phyloP scores from a whole-genome alignment of 768 basidiomycete species.

The Leccinum longicurvipes region DNA sequence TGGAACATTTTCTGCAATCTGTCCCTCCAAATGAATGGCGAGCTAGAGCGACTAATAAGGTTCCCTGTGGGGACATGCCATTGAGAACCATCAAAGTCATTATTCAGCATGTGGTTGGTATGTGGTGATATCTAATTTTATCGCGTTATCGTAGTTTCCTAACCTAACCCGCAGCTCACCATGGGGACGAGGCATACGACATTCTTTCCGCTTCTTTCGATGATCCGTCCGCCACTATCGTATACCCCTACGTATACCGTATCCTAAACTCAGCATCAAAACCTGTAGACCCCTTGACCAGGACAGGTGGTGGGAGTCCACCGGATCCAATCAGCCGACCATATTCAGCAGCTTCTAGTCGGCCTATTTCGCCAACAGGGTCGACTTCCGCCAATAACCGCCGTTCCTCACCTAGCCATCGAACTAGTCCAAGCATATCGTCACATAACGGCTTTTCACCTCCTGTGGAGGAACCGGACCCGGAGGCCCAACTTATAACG shows the following conservation, averaged over 20 bases:
- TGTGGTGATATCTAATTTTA: constrained; percentile 34
- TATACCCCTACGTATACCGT: constrained; percentile 92
- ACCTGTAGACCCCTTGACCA: constrained; percentile 33
- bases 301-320: constrained; percentile 22
- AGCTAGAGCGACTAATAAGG: constrained; percentile 81
- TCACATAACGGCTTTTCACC: constrained; percentile 54
- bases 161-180: constrained; percentile 52
- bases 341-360: constrained; percentile 59
- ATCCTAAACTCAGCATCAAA: constrained; percentile 72
- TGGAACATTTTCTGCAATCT: constrained; percentile 91
- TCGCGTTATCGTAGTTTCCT: constrained; percentile 15
- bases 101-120: constrained; percentile 94
- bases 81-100: constrained; percentile 97
- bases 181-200: constrained; percentile 89
- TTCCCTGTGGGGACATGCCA: constrained; percentile 98
- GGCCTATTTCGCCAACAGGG: constrained; percentile 70
- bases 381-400: constrained; percentile 53
- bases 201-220: constrained; percentile 87
- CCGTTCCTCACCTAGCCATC: constrained; percentile 58
- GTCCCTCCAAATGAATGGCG: constrained; percentile 97
- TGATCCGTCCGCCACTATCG: constrained; percentile 95
- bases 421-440: constrained; percentile 65
- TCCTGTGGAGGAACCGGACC: constrained; percentile 77
- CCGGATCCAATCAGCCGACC: constrained; percentile 43
- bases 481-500: constrained; percentile 75